Conservation (phyloP, 2,329 filamentous ascomycete species). For the Biscogniauxia sp. region DNA sequence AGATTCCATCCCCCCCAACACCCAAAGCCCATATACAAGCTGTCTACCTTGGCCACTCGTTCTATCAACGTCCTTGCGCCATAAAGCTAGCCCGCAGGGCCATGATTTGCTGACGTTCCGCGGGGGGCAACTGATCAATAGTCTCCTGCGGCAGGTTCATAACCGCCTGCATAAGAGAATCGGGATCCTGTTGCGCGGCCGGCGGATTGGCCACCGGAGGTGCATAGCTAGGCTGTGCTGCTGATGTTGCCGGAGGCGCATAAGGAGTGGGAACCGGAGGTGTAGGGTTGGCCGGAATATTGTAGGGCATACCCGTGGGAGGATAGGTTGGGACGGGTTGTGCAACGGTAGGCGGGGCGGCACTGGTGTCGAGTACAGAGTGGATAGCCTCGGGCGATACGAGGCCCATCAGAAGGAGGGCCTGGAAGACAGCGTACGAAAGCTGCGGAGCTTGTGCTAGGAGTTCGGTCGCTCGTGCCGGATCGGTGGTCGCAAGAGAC, state of each 20-base stretch:
- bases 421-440: conserved; percentile 92
- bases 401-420: conserved; percentile 86
- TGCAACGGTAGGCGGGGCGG: conserved; percentile 39
- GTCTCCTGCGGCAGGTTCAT: conserved; percentile 76
- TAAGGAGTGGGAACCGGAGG: conserved; percentile 48
- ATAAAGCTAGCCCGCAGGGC: conserved; percentile 66
- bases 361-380: conserved; percentile 68
- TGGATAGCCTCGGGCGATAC: conserved; percentile 82
- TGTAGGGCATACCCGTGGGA: conserved; percentile 35
- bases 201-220: conserved; percentile 39
- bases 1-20: too few relatives aligned
- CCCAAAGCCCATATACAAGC: too few relatives aligned
- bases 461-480: conserved; percentile 79
- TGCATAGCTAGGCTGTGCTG: conserved; percentile 38
- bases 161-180: conserved; percentile 76
- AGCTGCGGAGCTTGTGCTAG: conserved; percentile 88
- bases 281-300: conserved; percentile 43
- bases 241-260: conserved; percentile 39
- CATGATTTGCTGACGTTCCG: conserved; percentile 76
- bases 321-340: conserved; percentile 38
- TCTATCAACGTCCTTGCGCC: conserved; percentile 34
- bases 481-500: conserved; percentile 76
- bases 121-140: conserved; percentile 74
- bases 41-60: too few relatives aligned
- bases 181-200: conserved; percentile 53